These are phyloP conservation scores for Verticillium dahliae DNA, from an alignment of 2,329 filamentous ascomycete genomes.

Conservation along the genomic window DNA sequence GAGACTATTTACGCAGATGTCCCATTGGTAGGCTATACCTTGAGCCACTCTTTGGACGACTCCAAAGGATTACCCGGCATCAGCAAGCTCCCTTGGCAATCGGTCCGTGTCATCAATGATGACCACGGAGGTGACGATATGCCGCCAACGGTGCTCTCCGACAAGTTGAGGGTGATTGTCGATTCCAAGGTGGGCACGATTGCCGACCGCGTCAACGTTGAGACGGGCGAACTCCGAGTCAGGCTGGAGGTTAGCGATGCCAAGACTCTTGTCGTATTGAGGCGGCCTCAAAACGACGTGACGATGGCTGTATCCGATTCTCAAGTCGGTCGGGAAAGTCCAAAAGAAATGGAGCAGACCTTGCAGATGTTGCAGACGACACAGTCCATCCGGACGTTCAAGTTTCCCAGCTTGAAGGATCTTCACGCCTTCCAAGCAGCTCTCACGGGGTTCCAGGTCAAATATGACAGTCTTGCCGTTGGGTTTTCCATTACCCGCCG, in stretches of 20 bases:
- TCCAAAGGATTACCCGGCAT: conserved; percentile 43
- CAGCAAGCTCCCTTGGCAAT: conserved; percentile 55
- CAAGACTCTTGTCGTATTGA: conserved; percentile 58
- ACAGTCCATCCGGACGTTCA: conserved; percentile 65
- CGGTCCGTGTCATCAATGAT: conserved; percentile 65
- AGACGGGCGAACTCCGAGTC: conserved; percentile 65
- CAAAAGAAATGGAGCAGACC: conserved; percentile 57
- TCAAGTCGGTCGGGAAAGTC: conserved; percentile 53
- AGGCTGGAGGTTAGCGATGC: conserved; percentile 56
- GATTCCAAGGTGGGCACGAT: conserved; percentile 72
- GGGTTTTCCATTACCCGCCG: conserved; percentile 77
- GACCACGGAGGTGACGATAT: conserved; percentile 56
- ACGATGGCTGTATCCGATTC: conserved; percentile 69
- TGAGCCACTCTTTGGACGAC: conserved; percentile 47
- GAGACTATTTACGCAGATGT: conserved; percentile 69
- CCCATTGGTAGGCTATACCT: conserved; percentile 56
- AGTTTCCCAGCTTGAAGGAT: conserved; percentile 59
- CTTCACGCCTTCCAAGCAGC: conserved; percentile 74
- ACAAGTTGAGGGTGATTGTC: conserved; percentile 67
- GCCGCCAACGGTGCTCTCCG: conserved; percentile 65
- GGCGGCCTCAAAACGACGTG: conserved; percentile 70
- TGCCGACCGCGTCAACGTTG: conserved; percentile 78
- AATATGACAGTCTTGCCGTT: conserved; percentile 65
- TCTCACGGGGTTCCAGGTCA: conserved; percentile 72
- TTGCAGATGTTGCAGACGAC: conserved; percentile 50